Conservation (phyloP, 83 land plant species). For the Thuja plicata region DNA sequence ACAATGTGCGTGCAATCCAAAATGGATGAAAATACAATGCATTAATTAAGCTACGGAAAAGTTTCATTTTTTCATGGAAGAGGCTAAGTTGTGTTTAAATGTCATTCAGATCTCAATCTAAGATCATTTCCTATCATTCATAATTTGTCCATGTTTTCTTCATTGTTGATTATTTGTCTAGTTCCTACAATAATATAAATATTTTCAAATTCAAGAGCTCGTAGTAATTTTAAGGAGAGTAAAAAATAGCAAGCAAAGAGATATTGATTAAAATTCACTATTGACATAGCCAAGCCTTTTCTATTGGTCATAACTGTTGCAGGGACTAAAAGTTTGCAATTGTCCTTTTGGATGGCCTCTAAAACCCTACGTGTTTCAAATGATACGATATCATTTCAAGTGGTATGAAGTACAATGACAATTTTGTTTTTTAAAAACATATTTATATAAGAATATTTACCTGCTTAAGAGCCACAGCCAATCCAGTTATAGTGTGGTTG, state of each 20-base stretch:
- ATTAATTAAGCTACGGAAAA: not conserved
- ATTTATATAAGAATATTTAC: slow-evolving; percentile 21
- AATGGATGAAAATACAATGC: not conserved
- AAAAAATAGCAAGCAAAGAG: not conserved
- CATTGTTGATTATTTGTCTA: not conserved
- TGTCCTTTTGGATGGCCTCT: not conserved
- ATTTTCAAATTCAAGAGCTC: not conserved
- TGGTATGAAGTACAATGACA: not conserved
- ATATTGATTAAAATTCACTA: not conserved
- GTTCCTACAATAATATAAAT: not conserved
- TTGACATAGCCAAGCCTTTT: not conserved
- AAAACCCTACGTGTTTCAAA: not conserved
- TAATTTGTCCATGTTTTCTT: not conserved
- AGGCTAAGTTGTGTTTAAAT: not conserved
- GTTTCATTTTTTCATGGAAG: not conserved
- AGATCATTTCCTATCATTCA: not conserved
- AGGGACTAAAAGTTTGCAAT: not conserved
- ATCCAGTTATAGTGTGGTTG: slow-evolving; percentile 84
- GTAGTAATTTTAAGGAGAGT: not conserved
- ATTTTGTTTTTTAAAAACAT: not conserved
- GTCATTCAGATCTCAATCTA: not conserved
- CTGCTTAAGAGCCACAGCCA: slow-evolving; percentile 98
- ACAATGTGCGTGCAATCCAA: not conserved
- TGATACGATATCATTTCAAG: not conserved
- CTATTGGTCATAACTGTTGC: not conserved